Evolutionary conservation across 2,329 filamentous ascomycete genomes (phyloP), one percentile per base, ranked within the genome.

Genomic region (Ilyonectria robusta): DNA sequence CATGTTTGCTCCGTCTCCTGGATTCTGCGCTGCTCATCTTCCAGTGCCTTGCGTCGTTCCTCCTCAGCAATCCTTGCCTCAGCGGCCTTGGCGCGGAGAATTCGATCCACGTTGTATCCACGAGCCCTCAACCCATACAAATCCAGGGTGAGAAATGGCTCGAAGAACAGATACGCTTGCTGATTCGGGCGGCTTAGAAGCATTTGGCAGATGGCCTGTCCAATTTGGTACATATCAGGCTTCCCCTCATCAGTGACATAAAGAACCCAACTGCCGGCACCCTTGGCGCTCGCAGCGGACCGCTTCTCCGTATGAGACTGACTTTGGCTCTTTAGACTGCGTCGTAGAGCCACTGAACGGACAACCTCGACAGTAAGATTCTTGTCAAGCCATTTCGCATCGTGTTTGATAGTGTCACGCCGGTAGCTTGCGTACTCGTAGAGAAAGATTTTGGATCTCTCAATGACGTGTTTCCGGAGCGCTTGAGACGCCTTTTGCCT

Each of bases 101-200:
- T 98, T 56, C 96, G 92, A 76, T 98, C 94, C 44, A 99, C 96
- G 72, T 99, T 98, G 84, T 98, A 98, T 2, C 96, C 96, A 70
- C 96, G 94, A 67, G 91, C 90, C 74, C 94, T 91, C 46, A 99
- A 83, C 58, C 95, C 91, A 53, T 93, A 88, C 26, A 99, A 85
- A 73, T 95, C 94, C 9, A 96, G 91, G 65, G 93, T 95, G 42
- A 99, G 84, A 69, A 99, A 92, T 59, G 94, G 95, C 81, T 98
- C 96, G 62, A 99, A 90, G 60, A 96, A 95, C 62, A 98, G 88
- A 61, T 94, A 94, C 2, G 95, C 94, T 77, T 97, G 93, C 75
- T 97, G 93, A 70, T 93, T 95, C 8, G 95, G 94, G 23, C 94
- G 89, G 59, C 89, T 89, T 54, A 99, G 85, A 42, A 99, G 85